Percentiles rank a stretch among this genome's conserved stretches.
Conservation (phyloP, 768 basidiomycete genomes). For the Chalciporus pseudorubinellus region DNA sequence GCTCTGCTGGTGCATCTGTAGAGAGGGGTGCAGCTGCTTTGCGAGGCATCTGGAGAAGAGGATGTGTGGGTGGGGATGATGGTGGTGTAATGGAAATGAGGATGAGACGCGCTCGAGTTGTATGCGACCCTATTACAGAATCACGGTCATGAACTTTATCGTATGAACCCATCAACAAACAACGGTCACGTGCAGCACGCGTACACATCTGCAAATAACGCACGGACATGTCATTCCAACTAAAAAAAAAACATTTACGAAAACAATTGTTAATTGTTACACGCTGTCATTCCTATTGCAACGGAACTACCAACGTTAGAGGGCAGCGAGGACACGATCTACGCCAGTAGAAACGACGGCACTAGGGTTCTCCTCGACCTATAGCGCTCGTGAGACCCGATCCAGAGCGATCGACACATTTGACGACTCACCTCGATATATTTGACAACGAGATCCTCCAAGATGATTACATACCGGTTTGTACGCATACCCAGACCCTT, state of each 20-base stretch:
- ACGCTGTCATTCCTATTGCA: no score
- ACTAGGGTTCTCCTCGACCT: constrained; percentile 16
- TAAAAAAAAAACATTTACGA: no score
- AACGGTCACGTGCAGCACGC: constrained; percentile 35
- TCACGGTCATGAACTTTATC: constrained; percentile 29
- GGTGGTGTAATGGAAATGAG: constrained; percentile 2
- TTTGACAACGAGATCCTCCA: constrained; percentile 70
- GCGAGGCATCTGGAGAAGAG: constrained; percentile 53
- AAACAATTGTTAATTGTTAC: no score
- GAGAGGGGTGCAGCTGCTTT: constrained; percentile 55
- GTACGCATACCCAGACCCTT: constrained; percentile 58
- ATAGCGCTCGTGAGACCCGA: not conserved
- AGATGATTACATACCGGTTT: constrained; percentile 57
- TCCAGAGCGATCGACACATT: not conserved
- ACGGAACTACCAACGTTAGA: no score
- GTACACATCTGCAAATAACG: constrained; percentile 32
- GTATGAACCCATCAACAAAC: constrained; percentile 32
- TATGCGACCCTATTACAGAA: constrained; percentile 21
- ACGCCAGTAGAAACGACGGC: constrained; percentile 12
- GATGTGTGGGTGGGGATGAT: constrained; percentile 14
- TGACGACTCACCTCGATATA: constrained; percentile 52
- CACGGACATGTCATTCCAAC: constrained; percentile 12
- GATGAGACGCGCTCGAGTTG: constrained; percentile 26
- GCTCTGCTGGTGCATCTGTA: constrained; percentile 38
- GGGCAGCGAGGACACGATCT: constrained; percentile 7